Evolutionary conservation across 495 filamentous ascomycete species (phyloP).

Genomic region (Penicillium cosmopolitanum): DNA sequence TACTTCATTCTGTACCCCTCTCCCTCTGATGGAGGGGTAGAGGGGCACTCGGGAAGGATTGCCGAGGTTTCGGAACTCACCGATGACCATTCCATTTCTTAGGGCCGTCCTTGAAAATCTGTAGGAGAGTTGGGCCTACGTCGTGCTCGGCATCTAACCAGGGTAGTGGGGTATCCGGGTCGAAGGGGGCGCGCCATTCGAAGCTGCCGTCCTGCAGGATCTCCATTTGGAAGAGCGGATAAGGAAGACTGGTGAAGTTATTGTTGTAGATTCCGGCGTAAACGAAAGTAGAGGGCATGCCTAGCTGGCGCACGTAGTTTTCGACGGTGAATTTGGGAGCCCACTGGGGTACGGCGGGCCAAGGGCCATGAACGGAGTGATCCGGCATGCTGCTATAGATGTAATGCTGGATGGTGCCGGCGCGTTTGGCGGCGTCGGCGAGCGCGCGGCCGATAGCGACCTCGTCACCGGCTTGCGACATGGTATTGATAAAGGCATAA

Average conservation of each 20-base stretch:
- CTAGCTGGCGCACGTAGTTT: slow-evolving; percentile 83
- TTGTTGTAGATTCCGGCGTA: slow-evolving; percentile 99
- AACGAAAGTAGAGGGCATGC: slow-evolving; percentile 85
- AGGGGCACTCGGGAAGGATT: slow-evolving; percentile 2
- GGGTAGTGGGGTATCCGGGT: slow-evolving; percentile 83
- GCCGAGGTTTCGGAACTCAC: slow-evolving; percentile 44
- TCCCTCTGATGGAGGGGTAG: background rate
- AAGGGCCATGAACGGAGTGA: slow-evolving; percentile 75
- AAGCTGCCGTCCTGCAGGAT: slow-evolving; percentile 81
- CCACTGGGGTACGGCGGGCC: slow-evolving; percentile 88
- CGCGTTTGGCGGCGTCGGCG: slow-evolving; percentile 86
- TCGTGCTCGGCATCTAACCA: slow-evolving; percentile 98
- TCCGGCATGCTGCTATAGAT: slow-evolving; percentile 98
- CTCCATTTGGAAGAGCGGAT: slow-evolving; percentile 94
- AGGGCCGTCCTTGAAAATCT: slow-evolving; percentile 92
- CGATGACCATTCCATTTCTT: slow-evolving; percentile 82
- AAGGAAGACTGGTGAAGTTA: slow-evolving; percentile 93
- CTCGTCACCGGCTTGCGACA: slow-evolving; percentile 92
- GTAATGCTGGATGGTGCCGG: slow-evolving; percentile 80
- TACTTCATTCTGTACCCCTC: background rate
- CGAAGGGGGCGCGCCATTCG: slow-evolving; percentile 92
- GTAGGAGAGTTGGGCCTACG: slow-evolving; percentile 89
- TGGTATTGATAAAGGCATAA: slow-evolving; percentile 96
- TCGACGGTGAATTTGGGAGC: slow-evolving; percentile 88
- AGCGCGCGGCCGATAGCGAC: slow-evolving; percentile 81